Evolutionary conservation across 352 stramenopile genomes (phyloP).

Genomic region (Aphanomyces cochlioides): DNA sequence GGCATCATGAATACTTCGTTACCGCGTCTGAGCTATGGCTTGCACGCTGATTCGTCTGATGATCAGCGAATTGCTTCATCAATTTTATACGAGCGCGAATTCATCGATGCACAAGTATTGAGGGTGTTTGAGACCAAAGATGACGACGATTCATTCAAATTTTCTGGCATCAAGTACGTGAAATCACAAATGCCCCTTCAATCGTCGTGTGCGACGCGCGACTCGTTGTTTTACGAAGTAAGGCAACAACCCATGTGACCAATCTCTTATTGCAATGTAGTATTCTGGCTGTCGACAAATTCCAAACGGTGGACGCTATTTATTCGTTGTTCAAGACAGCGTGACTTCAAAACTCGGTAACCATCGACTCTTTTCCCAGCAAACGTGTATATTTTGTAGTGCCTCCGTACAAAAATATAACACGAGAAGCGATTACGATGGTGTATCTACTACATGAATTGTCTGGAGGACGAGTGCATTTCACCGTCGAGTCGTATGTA

Average conservation of each 20-base stretch:
- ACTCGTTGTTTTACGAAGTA: slow-evolving; percentile 22
- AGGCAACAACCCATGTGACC: not conserved
- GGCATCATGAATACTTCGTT: slow-evolving; percentile 7
- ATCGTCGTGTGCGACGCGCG: slow-evolving; percentile 8
- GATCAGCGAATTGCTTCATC: slow-evolving; percentile 14
- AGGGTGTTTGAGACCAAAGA: not conserved
- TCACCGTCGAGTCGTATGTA: slow-evolving; percentile 3
- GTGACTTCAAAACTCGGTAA: slow-evolving; percentile 1
- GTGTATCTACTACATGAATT: slow-evolving; percentile 12
- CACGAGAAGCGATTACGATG: slow-evolving; percentile 8
- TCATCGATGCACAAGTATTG: slow-evolving; percentile 20
- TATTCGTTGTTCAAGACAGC: slow-evolving; percentile 18
- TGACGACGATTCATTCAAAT: slow-evolving; percentile 6
- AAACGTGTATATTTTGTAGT: not conserved
- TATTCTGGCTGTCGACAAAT: slow-evolving; percentile 1
- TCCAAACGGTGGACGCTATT: not conserved
- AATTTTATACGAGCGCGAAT: slow-evolving; percentile 26
- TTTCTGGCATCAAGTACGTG: slow-evolving; percentile 27
- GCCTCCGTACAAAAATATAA: slow-evolving; percentile 3
- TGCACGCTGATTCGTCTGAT: slow-evolving; percentile 11
- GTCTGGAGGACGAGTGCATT: not conserved
- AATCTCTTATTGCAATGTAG: not conserved
- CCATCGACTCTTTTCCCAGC: not conserved
- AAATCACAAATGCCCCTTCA: slow-evolving; percentile 17
- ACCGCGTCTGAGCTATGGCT: not conserved